Conservation (phyloP, 73 alveolate genomes). For the Paraurostyla sp. region DNA sequence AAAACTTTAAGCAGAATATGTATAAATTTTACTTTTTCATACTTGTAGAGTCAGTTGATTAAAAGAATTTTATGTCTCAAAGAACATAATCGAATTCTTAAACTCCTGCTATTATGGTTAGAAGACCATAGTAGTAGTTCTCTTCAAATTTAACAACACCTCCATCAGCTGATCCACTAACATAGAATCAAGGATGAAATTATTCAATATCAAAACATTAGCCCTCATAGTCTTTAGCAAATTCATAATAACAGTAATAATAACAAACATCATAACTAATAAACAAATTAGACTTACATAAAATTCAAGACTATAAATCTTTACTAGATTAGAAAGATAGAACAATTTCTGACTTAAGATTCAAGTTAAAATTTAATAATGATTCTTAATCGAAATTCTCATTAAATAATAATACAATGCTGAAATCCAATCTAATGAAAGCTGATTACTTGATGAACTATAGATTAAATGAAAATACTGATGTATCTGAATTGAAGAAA, state of each 20-base stretch:
- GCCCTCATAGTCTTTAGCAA: no score
- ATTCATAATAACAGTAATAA: no score
- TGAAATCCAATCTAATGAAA: constrained; percentile 31
- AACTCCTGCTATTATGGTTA: no score
- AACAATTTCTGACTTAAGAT: constrained; percentile 1
- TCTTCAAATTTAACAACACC: no score
- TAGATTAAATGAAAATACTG: constrained; percentile 18
- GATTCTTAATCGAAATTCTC: no score
- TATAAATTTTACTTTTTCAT: neutral
- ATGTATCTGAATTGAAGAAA: constrained; percentile 8
- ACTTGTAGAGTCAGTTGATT: constrained; percentile 13
- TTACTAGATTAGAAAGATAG: constrained; percentile 7
- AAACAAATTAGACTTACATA: neutral
- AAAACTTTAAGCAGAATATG: constrained; percentile 20
- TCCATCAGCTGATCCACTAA: no score
- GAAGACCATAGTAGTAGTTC: no score
- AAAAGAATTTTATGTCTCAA: constrained; percentile 10
- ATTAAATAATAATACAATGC: neutral
- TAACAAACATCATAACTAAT: no score
- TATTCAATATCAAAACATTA: no score
- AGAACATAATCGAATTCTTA: neutral
- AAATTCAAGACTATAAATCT: neutral
- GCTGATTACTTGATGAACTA: constrained; percentile 19
- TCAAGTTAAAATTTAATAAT: neutral
- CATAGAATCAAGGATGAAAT: no score